Evolutionary conservation across 2,329 filamentous ascomycete genomes (phyloP), one percentile per base, ranked within the genome.

Genomic region (Hypoxylon sp.): DNA sequence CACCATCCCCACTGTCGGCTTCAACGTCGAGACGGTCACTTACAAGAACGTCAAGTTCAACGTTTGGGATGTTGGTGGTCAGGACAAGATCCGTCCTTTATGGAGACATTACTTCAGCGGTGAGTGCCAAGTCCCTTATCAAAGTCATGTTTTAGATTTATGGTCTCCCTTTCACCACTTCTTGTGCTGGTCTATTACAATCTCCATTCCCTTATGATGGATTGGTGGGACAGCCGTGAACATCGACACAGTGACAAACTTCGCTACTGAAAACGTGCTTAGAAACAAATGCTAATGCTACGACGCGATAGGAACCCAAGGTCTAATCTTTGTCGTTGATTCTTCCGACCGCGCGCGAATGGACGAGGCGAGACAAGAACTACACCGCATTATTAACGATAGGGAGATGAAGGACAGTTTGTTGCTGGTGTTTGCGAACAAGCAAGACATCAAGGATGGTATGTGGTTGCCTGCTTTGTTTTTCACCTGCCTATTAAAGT

Each of bases 21-120:
- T 99, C 91, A 99, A 99, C 87, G 96, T 99, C 83, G 96, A 99
- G 90, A 98, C 96, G 63, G 96, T 99, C 83, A 94, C 97, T 83
- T 98, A 98, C 89, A 98, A 98, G 90, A 99, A 99, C 90, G 97
- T 97, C 80, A 94, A 97, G 83, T 99, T 99, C 89, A 98, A 95
- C 83, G 96, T 99, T 82, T 99, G 96, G 96, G 96, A 98, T 87
- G 96, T 99, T 80, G 96, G 96, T 88, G 96, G 96, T 83, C 96
- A 99, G 88, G 96, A 99, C 91, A 98, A 98, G 93, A 99, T 99
- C 82, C 91, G 96, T 83, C 96, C 96, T 81, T 88, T 99, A 80
- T 99, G 96, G 96, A 94, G 96, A 87, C 96, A 98, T 85, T 99
- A 99, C 88, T 99, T 98, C 91, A 92, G 90, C 75, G 92, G 91